Percentiles rank a stretch among this genome's conserved stretches.
Evolutionary conservation across 106 monocot genomes (phyloP).

Genomic region (Agapanthus africanus): DNA sequence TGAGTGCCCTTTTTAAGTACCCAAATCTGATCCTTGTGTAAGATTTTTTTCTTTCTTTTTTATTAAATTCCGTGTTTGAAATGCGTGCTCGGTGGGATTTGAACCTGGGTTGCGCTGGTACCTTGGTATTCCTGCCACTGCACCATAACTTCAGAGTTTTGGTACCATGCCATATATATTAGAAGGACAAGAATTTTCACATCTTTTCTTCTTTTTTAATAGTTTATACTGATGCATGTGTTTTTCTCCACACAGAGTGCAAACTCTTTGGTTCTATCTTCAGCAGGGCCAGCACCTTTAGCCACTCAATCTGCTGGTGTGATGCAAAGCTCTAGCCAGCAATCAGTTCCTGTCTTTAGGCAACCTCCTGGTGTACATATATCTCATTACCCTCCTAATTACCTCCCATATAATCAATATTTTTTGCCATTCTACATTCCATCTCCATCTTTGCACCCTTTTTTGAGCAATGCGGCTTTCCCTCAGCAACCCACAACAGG

Average conservation of each 20-base stretch:
- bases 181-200: slow-evolving; percentile 9
- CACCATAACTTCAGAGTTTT: too few relatives aligned
- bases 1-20: not conserved
- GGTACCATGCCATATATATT: too few relatives aligned
- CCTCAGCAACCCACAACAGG: slow-evolving; percentile 66
- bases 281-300: slow-evolving; percentile 28
- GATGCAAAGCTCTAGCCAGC: slow-evolving; percentile 50
- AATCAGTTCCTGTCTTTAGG: slow-evolving; percentile 57
- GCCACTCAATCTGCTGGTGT: slow-evolving; percentile 37
- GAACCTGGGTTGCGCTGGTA: not conserved
- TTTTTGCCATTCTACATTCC: slow-evolving; percentile 64
- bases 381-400: slow-evolving; percentile 75
- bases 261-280: slow-evolving; percentile 34
- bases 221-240: slow-evolving; percentile 12
- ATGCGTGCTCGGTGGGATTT: too few relatives aligned
- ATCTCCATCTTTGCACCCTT: slow-evolving; percentile 56
- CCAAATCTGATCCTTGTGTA: not conserved
- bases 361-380: slow-evolving; percentile 68
- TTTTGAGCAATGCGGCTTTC: slow-evolving; percentile 49
- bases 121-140: not conserved
- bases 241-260: slow-evolving; percentile 23
- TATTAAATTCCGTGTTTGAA: not conserved
- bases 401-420: slow-evolving; percentile 68
- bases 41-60: not conserved
- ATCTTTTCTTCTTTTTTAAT: not conserved